Evolutionary conservation across 345 rosid species (phyloP).

Genomic region (Eucalyptus leucophloia): DNA sequence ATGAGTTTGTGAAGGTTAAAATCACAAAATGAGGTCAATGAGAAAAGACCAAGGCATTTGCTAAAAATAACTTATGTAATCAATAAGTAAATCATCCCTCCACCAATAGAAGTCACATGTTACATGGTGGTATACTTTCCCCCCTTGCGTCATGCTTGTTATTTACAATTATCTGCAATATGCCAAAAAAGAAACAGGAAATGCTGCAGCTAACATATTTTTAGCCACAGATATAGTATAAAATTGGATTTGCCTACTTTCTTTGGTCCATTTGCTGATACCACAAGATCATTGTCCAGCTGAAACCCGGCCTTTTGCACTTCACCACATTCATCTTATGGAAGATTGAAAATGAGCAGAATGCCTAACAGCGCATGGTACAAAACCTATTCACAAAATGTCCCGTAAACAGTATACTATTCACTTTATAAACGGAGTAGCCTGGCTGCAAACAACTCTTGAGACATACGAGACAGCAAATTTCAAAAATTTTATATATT

Average conservation of each 20-base stretch:
- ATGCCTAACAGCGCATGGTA: background rate
- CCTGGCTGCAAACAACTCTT: background rate
- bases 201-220: background rate
- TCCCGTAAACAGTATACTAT: background rate
- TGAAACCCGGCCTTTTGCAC: background rate
- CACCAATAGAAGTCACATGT: background rate
- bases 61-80: background rate
- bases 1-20: background rate
- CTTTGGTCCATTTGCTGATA: background rate
- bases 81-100: background rate
- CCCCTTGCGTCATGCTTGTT: background rate
- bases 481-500: background rate
- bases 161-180: background rate
- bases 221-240: background rate
- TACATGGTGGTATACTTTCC: background rate
- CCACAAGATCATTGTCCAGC: background rate
- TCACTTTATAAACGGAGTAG: background rate
- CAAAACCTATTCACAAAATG: background rate
- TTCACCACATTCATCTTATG: background rate
- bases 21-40: background rate
- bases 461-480: background rate
- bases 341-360: background rate
- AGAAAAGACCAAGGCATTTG: background rate
- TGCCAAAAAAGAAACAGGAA: background rate
- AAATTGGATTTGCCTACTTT: background rate